Evolutionary conservation across 345 rosid species (phyloP), one percentile per base, ranked within the genome.

Genomic region (Salix arbutifolia): DNA sequence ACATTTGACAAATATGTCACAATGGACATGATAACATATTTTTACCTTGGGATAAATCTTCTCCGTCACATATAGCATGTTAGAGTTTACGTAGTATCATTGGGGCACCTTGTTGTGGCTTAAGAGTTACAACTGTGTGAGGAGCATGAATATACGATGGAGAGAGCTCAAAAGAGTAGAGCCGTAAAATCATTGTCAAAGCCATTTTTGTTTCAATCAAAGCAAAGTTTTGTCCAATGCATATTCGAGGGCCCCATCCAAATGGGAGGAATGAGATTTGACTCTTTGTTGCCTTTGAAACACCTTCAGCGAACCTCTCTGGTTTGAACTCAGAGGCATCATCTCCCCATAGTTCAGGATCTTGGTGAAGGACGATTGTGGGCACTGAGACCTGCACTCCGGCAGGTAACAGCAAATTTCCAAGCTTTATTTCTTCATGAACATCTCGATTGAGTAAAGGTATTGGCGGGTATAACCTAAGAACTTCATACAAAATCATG

Each of bases 101-200:
- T 56, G 78, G 91, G 73, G 88, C 88, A 10, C 93, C 90, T 37
- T 86, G 84, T 56, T 80, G 89, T 53, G 93, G 93, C 62, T 88
- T 86, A 69, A 91, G 91, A 18, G 77, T 84, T 74, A 84, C 73
- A 25, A 81, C 75, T 12, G 88, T 82, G 23, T 48, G 10, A 0
- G 95, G 90, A 71, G 93, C 84, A 60, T 88, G 95, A 9, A 77
- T 58, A 82, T 87, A 88, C 6, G 91, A 79, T 23, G 90, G 86
- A 10, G 90, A 85, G 26, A 88, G 86, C 82, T 82, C 67, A 37
- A 91, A 85, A 6, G 78, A 66, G 74, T 79, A 89, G 28, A 78
- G 66, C 48, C 78, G 89, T 75, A 91, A 76, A 40, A 87, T 81
- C 88, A 87, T 81, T 48, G 87, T 87, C 74, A 88, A 70, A 62